These are phyloP conservation scores for Echinosophora koreensis DNA, from an alignment of 306 rosid species.

Conservation along the genomic window DNA sequence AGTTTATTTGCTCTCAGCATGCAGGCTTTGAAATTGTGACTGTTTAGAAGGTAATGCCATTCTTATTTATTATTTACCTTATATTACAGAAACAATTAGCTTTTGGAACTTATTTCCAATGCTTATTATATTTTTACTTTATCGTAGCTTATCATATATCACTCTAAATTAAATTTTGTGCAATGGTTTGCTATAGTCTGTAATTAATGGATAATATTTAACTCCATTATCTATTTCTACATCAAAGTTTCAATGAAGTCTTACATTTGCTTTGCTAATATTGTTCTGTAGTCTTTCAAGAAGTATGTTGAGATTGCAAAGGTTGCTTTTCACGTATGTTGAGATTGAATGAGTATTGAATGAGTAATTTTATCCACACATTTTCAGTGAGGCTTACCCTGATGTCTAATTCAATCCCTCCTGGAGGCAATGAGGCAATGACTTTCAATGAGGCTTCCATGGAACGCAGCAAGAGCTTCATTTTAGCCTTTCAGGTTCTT, in stretches of 20 bases:
- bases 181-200: constrained; percentile 28
- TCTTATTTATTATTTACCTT: not conserved
- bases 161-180: constrained; percentile 9
- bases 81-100: not conserved
- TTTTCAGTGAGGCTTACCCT: no score
- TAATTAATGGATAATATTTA: constrained; percentile 14
- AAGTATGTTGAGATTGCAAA: no score
- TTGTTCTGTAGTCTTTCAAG: no score
- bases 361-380: no score
- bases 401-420: no score
- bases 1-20: constrained; percentile 50
- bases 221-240: not conserved
- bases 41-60: constrained; percentile 50
- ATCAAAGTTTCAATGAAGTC: not conserved
- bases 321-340: no score
- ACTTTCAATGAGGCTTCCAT: constrained; percentile 85
- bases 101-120: not conserved
- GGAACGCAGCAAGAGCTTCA: constrained; percentile 89
- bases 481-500: constrained; percentile 88
- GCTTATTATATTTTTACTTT: constrained; percentile 19
- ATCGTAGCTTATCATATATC: constrained; percentile 28
- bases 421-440: no score
- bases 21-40: constrained; percentile 48
- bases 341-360: no score
- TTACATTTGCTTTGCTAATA: constrained; percentile 14